Conservation (phyloP, 768 basidiomycete genomes). For the Russula virescens region DNA sequence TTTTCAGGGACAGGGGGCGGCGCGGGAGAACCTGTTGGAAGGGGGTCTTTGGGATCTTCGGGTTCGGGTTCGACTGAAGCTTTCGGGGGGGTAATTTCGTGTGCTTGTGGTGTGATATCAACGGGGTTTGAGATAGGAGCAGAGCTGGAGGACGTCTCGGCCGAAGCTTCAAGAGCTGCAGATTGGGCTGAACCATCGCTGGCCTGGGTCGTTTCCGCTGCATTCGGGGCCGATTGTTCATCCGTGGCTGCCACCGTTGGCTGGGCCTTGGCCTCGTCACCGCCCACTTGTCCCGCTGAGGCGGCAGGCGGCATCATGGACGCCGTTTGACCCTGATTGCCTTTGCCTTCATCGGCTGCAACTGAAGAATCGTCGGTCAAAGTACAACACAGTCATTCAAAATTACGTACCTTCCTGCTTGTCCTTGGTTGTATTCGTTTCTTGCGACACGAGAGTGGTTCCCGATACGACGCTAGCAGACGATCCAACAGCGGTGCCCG, state of each 20-base stretch:
- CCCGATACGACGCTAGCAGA: not conserved
- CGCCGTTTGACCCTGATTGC: not conserved
- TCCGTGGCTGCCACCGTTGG: not conserved
- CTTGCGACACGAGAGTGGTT: constrained; percentile 5
- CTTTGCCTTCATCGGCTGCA: not conserved
- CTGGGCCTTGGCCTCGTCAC: not conserved
- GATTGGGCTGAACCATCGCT: not conserved
- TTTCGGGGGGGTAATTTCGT: not conserved
- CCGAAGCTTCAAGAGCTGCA: too few relatives aligned
- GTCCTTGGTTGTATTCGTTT: not conserved
- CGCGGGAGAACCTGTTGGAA: not conserved
- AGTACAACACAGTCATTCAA: not conserved
- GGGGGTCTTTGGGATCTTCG: not conserved
- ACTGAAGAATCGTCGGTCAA: not conserved
- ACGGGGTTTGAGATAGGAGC: not conserved
- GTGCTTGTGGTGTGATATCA: not conserved
- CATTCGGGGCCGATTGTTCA: not conserved
- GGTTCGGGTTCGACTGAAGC: not conserved
- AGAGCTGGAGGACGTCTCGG: not conserved
- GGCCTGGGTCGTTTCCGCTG: not conserved
- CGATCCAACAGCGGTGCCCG: not conserved
- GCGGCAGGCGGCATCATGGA: not conserved
- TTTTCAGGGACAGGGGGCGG: constrained; percentile 1
- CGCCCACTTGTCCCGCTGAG: not conserved
- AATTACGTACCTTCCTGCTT: constrained; percentile 3